A percentile compares a stretch with the other conserved stretches of the same genome.
Conservation (phyloP, 768 basidiomycete genomes). For the Stropharia rugosoannulata region DNA sequence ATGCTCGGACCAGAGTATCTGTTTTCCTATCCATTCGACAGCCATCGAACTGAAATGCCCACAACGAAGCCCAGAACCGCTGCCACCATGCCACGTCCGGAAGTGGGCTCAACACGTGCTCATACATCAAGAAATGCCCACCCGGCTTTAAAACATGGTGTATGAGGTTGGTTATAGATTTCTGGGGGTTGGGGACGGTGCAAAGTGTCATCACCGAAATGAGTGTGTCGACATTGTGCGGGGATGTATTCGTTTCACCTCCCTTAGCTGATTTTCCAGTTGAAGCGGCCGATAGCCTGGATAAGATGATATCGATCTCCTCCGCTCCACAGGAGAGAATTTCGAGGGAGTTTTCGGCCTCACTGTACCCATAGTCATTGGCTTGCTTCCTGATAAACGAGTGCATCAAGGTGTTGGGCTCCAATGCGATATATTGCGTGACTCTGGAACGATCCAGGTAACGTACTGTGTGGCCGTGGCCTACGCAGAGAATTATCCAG, state of each 20-base stretch:
- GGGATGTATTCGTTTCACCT: neutral
- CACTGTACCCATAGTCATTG: conserved; percentile 46
- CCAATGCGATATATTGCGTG: conserved; percentile 66
- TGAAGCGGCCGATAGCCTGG: conserved; percentile 19
- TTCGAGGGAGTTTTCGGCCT: conserved; percentile 48
- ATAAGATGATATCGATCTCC: conserved; percentile 46
- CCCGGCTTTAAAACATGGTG: conserved; percentile 57
- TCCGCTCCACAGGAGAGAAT: conserved; percentile 67
- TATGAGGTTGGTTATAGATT: conserved; percentile 44
- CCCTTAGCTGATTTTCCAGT: conserved; percentile 16
- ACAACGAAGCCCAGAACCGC: conserved; percentile 66
- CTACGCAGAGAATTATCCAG: conserved; percentile 27
- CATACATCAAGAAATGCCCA: conserved; percentile 64
- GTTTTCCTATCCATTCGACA: conserved; percentile 61
- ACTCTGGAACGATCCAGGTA: conserved; percentile 59
- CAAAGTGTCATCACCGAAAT: conserved; percentile 67
- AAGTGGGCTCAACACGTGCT: conserved; percentile 60
- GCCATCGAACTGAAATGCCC: conserved; percentile 58
- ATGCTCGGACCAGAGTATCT: conserved; percentile 43
- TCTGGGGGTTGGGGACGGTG: conserved; percentile 56
- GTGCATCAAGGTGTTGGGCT: conserved; percentile 71
- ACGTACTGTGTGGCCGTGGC: conserved; percentile 59
- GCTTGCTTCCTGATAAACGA: conserved; percentile 49
- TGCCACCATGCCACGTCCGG: conserved; percentile 71
- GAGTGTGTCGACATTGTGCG: conserved; percentile 50